These are phyloP conservation scores for Babesia bigemina DNA, from an alignment of 169 alveolate species.

Conservation along the genomic window DNA sequence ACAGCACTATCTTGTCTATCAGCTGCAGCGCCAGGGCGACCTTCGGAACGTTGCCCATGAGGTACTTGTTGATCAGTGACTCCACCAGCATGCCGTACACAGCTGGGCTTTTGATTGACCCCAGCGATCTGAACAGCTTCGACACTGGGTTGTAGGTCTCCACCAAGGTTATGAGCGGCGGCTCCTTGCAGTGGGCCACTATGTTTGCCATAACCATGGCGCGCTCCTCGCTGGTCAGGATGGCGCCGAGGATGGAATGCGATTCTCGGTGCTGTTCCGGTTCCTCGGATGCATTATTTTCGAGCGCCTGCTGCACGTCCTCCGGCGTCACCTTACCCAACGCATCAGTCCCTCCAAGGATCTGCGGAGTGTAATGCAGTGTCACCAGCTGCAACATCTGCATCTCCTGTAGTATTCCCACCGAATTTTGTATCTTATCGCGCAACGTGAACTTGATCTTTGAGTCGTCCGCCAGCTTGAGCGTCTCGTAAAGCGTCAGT, in stretches of 20 bases:
- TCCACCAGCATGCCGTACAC: slow-evolving; percentile 22
- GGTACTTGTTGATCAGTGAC: slow-evolving; percentile 24
- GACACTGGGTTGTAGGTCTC: slow-evolving; percentile 38
- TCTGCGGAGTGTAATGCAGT: slow-evolving; percentile 34
- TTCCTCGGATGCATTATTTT: background rate
- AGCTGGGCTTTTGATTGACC: slow-evolving; percentile 30
- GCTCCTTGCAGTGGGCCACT: slow-evolving; percentile 26
- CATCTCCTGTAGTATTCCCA: slow-evolving; percentile 49
- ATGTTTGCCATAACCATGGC: slow-evolving; percentile 5
- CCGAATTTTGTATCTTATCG: slow-evolving; percentile 36
- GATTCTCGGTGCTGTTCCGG: background rate
- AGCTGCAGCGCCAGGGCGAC: slow-evolving; percentile 22
- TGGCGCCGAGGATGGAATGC: background rate
- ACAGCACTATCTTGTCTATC: slow-evolving; percentile 12
- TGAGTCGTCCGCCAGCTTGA: slow-evolving; percentile 22
- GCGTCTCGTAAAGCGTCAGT: background rate
- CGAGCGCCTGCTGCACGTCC: slow-evolving; percentile 8
- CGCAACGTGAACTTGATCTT: slow-evolving; percentile 29
- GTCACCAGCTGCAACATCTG: slow-evolving; percentile 43
- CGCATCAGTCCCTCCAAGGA: slow-evolving; percentile 28
- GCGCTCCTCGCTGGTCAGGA: slow-evolving; percentile 10
- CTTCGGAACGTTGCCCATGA: background rate
- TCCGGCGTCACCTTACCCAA: slow-evolving; percentile 1
- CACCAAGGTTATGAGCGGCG: slow-evolving; percentile 22
- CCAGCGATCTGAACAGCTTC: slow-evolving; percentile 27